Evolutionary conservation across 345 rosid species (phyloP).

Genomic region (Salix purpurea): DNA sequence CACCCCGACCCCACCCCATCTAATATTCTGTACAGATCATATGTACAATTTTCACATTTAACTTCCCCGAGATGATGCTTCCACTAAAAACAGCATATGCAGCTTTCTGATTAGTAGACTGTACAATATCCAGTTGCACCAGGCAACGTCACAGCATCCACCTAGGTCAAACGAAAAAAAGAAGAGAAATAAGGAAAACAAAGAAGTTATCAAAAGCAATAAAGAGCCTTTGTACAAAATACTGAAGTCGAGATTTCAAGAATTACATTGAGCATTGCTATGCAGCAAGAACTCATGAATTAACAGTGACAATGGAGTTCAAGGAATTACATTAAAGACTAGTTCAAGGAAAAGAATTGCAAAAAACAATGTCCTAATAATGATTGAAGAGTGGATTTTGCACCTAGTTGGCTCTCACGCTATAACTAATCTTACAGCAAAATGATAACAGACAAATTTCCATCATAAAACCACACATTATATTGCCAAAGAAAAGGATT

Average conservation of each 20-base stretch:
- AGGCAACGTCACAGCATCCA: neutral
- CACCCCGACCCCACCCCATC: neutral
- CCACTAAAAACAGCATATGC: neutral
- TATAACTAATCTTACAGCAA: neutral
- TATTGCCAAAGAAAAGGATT: neutral
- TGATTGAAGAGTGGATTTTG: neutral
- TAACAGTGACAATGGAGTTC: neutral
- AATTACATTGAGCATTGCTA: too few relatives aligned
- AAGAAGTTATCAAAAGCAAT: neutral
- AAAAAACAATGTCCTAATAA: neutral
- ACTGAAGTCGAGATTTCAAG: neutral
- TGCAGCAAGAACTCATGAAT: neutral
- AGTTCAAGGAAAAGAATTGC: neutral
- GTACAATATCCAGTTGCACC: constrained; percentile 9
- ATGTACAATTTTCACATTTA: neutral
- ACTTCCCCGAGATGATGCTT: neutral
- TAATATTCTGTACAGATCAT: neutral
- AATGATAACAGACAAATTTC: neutral
- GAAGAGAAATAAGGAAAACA: neutral
- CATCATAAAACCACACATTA: neutral
- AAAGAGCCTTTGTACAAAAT: neutral
- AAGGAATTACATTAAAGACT: neutral
- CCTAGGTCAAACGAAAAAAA: neutral
- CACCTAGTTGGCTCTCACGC: neutral
- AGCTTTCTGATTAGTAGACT: neutral